Conservation (phyloP, 2,329 filamentous ascomycete species). For the Pseudohalonectria lignicola region DNA sequence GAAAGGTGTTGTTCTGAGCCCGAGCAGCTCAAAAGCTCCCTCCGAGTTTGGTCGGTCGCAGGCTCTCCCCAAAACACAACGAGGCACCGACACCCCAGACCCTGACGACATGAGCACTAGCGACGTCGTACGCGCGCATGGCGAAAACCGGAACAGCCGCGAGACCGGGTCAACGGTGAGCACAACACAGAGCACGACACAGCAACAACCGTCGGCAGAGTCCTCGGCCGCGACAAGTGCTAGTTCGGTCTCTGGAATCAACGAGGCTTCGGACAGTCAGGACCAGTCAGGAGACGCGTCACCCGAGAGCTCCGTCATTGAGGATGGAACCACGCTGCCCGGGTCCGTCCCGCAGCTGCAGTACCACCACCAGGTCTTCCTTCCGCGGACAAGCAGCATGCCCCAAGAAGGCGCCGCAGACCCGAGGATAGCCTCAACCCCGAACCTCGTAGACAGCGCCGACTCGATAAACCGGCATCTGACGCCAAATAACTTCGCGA, state of each 20-base stretch:
- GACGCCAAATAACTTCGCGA: conserved; percentile 43
- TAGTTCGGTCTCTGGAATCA: conserved; percentile 41
- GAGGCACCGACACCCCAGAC: conserved; percentile 14
- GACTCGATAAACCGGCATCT: conserved; percentile 49
- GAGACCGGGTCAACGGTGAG: conserved; percentile 41
- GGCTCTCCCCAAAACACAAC: neutral
- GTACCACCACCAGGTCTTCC: conserved; percentile 44
- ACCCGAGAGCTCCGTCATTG: conserved; percentile 34
- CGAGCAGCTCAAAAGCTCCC: neutral
- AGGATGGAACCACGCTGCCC: conserved; percentile 27
- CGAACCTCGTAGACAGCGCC: conserved; percentile 39
- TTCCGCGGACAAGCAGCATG: conserved; percentile 30
- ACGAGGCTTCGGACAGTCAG: conserved; percentile 33
- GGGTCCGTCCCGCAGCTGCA: conserved; percentile 45
- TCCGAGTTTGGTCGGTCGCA: no score
- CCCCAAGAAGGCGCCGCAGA: conserved; percentile 23
- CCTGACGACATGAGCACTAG: conserved; percentile 19
- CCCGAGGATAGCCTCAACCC: conserved; percentile 34
- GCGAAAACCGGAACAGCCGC: conserved; percentile 35
- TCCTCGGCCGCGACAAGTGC: conserved; percentile 45
- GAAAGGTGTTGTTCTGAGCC: conserved; percentile 2
- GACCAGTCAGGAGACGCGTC: conserved; percentile 30
- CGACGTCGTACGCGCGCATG: conserved; percentile 21
- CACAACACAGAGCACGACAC: conserved; percentile 29
- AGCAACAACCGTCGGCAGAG: conserved; percentile 35